Evolutionary conservation across 2,329 filamentous ascomycete genomes (phyloP).

Genomic region (Dactylellina sp.): DNA sequence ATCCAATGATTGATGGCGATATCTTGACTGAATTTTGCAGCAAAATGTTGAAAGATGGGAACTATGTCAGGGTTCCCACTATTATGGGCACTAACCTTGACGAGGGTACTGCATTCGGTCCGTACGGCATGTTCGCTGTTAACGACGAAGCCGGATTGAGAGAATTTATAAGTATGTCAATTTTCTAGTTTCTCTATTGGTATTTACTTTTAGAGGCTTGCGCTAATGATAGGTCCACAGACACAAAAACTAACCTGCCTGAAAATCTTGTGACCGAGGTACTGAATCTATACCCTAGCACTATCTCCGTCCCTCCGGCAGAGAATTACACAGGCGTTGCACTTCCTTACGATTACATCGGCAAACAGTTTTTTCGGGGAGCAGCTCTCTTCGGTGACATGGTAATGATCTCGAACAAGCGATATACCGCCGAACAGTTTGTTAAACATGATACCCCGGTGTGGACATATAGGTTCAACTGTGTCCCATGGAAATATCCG

Average conservation of each 20-base stretch:
- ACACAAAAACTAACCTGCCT: background rate
- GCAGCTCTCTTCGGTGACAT: conserved; percentile 70
- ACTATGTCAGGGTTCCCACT: conserved; percentile 75
- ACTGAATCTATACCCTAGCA: background rate
- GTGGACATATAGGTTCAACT: conserved; percentile 75
- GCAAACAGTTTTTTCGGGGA: conserved; percentile 68
- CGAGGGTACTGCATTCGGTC: conserved; percentile 71
- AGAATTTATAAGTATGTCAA: conserved; percentile 19
- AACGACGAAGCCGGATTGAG: background rate
- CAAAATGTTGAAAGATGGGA: conserved; percentile 69
- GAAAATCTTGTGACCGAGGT: background rate
- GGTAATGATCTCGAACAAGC: conserved; percentile 69
- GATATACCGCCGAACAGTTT: conserved; percentile 69
- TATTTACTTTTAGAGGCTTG: background rate
- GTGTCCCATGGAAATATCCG: conserved; percentile 66
- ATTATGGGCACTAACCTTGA: conserved; percentile 74
- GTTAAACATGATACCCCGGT: conserved; percentile 66
- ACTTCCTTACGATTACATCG: conserved; percentile 60
- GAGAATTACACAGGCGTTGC: conserved; percentile 3
- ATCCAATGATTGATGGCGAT: conserved; percentile 69
- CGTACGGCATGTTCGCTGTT: background rate
- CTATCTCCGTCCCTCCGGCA: conserved; percentile 16
- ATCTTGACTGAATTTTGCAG: conserved; percentile 69
- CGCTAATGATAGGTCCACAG: background rate
- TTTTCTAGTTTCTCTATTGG: background rate